Conservation (phyloP, 2,329 filamentous ascomycete species). For the Calonectria naviculata region DNA sequence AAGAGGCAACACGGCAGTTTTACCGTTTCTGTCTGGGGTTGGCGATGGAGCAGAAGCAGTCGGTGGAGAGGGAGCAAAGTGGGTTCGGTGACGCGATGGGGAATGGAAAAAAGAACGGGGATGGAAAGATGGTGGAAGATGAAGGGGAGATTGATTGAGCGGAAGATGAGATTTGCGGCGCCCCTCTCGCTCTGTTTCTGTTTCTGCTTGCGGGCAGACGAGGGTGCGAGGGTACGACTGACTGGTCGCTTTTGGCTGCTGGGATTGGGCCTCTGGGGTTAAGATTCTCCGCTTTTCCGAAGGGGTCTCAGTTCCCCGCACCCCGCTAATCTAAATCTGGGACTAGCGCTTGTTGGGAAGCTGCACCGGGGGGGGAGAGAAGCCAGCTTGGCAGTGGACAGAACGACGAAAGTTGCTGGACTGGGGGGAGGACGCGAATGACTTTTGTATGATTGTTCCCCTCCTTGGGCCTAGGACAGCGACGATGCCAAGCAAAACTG, state of each 20-base stretch:
- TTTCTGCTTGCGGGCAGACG: conserved; percentile 18
- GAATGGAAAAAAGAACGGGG: conserved; percentile 22
- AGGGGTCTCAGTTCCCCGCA: conserved; percentile 41
- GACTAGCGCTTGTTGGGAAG: conserved; percentile 27
- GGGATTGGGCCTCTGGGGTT: conserved; percentile 25
- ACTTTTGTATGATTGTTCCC: background rate
- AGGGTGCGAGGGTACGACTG: conserved; percentile 18
- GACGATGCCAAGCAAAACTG: background rate
- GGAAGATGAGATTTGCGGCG: conserved; percentile 38
- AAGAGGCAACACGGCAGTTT: conserved; percentile 10
- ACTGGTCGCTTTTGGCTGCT: background rate
- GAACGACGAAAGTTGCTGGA: background rate
- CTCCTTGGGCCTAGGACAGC: background rate
- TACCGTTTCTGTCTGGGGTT: conserved; percentile 14
- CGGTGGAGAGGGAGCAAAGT: conserved; percentile 21
- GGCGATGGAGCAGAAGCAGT: conserved; percentile 11
- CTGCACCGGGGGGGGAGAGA: conserved; percentile 4
- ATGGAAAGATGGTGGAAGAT: conserved; percentile 24
- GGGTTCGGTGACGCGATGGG: conserved; percentile 25
- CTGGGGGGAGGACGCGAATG: background rate
- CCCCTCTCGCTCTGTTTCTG: conserved; percentile 11
- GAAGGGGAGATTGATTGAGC: conserved; percentile 29
- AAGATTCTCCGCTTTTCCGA: conserved; percentile 41
- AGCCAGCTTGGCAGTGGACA: conserved; percentile 6
- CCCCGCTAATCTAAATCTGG: conserved; percentile 35